Conservation (phyloP, 2,329 filamentous ascomycete genomes). For the Verticillium nubilum region DNA sequence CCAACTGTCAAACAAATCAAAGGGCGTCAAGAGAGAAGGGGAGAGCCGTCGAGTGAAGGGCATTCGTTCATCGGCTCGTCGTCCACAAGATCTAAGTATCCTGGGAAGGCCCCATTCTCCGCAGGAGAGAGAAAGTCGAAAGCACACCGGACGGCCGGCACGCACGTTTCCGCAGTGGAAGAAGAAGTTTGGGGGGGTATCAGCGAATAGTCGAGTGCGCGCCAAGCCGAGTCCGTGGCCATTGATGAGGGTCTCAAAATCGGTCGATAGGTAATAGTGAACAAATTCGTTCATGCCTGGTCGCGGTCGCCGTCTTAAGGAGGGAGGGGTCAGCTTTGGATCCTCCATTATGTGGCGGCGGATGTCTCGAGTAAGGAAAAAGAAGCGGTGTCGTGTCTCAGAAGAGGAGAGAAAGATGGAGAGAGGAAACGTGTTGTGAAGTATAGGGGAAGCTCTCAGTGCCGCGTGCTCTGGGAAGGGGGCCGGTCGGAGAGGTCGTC, state of each 20-base stretch:
- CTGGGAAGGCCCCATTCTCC: not conserved
- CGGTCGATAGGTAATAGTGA: constrained; percentile 3
- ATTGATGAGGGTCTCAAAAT: not conserved
- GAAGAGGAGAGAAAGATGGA: not conserved
- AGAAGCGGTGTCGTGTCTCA: not conserved
- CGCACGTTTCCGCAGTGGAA: not conserved
- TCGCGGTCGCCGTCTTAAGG: constrained; percentile 31
- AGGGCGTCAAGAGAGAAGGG: not conserved
- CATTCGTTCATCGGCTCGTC: not conserved
- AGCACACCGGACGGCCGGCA: not conserved
- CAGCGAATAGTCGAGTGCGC: constrained; percentile 4
- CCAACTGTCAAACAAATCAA: not conserved
- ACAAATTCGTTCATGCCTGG: constrained; percentile 17
- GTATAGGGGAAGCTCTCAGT: constrained; percentile 4
- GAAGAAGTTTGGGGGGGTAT: not conserved
- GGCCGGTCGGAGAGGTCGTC: constrained; percentile 14
- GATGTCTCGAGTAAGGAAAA: not conserved
- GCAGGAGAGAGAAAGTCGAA: not conserved
- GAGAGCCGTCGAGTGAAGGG: not conserved
- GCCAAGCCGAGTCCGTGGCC: not conserved
- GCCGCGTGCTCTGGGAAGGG: not conserved
- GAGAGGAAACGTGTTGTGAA: not conserved
- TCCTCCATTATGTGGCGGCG: not conserved
- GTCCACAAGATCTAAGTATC: not conserved
- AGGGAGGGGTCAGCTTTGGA: constrained; percentile 1